Evolutionary conservation across 805 yeast genomes (phyloP).

Genomic region (Kurtzmaniella fragi): DNA sequence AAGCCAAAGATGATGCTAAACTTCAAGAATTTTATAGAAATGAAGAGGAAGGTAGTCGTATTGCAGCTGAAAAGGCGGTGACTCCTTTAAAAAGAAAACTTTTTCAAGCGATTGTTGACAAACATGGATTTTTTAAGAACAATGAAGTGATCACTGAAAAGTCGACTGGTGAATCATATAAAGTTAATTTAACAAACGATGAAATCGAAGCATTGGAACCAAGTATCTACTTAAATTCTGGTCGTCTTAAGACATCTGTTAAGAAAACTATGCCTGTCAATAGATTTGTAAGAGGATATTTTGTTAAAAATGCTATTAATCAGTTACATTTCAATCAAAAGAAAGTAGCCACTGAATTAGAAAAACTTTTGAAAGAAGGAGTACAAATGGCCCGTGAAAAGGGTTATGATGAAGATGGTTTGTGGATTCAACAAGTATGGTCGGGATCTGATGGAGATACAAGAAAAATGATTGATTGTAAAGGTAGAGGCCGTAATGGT

Average conservation of each 20-base stretch:
- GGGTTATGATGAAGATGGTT: conserved; percentile 52
- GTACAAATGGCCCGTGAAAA: conserved; percentile 60
- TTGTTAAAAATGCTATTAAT: conserved; percentile 75
- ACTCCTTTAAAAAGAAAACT: conserved; percentile 68
- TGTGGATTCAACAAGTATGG: conserved; percentile 82
- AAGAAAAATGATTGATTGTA: conserved; percentile 66
- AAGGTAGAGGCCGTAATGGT: conserved; percentile 91
- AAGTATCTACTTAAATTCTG: conserved; percentile 73
- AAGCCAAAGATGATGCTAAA: background rate
- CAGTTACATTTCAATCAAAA: conserved; percentile 87
- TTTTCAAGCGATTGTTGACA: conserved; percentile 54
- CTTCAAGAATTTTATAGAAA: conserved; percentile 12
- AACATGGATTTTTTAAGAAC: conserved; percentile 68
- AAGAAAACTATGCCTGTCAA: conserved; percentile 81
- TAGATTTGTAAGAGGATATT: conserved; percentile 68
- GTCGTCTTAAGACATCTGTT: conserved; percentile 79
- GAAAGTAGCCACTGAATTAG: conserved; percentile 74
- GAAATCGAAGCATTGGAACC: conserved; percentile 85
- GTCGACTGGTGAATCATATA: conserved; percentile 44
- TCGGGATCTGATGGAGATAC: conserved; percentile 83
- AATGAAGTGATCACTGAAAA: conserved; percentile 41
- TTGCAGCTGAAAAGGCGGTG: conserved; percentile 48
- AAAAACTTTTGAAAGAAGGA: conserved; percentile 68
- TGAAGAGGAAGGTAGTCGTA: conserved; percentile 40
- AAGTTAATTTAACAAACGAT: conserved; percentile 50